Percentiles rank a stretch among this genome's conserved stretches.
These are phyloP conservation scores for Sphaerulina vaccinii DNA, from an alignment of 2,329 filamentous ascomycete species.

Conservation along the genomic window DNA sequence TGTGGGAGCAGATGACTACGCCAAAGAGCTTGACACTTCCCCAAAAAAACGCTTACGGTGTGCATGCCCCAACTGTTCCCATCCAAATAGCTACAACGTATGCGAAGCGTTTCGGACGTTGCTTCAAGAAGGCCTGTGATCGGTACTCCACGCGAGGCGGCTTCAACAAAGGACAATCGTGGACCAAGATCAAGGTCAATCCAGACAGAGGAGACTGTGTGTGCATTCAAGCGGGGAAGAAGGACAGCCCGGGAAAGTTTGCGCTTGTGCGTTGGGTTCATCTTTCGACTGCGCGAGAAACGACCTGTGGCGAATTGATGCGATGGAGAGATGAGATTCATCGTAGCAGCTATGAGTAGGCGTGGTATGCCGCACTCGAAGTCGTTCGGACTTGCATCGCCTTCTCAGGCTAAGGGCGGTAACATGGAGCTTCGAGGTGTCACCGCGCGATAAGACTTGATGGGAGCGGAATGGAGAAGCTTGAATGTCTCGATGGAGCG, in stretches of 20 bases:
- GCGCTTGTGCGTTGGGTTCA: background rate
- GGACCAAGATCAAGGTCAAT: background rate
- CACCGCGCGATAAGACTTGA: too few relatives aligned
- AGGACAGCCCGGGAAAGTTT: background rate
- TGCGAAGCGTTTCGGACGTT: background rate
- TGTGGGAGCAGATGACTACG: background rate
- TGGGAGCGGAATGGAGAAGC: background rate
- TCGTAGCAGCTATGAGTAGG: too few relatives aligned
- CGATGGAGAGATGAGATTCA: background rate
- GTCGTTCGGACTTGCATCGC: background rate
- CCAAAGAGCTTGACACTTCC: background rate
- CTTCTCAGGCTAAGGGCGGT: too few relatives aligned
- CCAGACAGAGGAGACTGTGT: background rate
- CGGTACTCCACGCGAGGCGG: too few relatives aligned
- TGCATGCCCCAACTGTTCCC: background rate
- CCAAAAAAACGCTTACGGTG: background rate
- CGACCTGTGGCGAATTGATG: background rate
- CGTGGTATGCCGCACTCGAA: background rate
- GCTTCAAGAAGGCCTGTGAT: too few relatives aligned
- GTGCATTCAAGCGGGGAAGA: too few relatives aligned
- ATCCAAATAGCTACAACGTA: background rate
- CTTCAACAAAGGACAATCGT: background rate
- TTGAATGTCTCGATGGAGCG: background rate
- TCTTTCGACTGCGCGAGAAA: background rate
- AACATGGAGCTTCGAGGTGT: too few relatives aligned